These are phyloP conservation scores for Mycosphaerella sp. DNA, from an alignment of 2,329 filamentous ascomycete genomes.

Conservation along the genomic window DNA sequence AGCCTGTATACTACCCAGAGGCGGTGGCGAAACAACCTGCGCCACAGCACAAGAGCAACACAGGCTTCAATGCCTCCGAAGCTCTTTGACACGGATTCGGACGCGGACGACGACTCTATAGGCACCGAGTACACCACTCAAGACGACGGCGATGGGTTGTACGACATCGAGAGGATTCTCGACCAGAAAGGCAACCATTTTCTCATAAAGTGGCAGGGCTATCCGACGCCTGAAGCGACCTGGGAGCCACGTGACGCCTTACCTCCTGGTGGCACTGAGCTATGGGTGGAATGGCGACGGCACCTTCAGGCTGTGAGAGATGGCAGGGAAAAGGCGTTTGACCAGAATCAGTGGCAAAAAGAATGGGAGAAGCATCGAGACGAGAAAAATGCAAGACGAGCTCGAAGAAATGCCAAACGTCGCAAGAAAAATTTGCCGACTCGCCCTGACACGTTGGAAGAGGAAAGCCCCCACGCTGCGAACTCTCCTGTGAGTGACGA, in stretches of 20 bases:
- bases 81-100: slow-evolving; percentile 20
- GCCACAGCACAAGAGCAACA: background rate
- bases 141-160: slow-evolving; percentile 22
- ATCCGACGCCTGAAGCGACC: slow-evolving; percentile 23
- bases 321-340: slow-evolving; percentile 22
- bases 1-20: no score
- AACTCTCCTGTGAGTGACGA: background rate
- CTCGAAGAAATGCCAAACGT: slow-evolving; percentile 27
- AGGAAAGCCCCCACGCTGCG: slow-evolving; percentile 13
- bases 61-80: background rate
- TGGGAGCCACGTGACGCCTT: slow-evolving; percentile 30
- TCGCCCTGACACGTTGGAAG: slow-evolving; percentile 4
- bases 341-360: slow-evolving; percentile 21
- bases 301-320: slow-evolving; percentile 16
- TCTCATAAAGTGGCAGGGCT: slow-evolving; percentile 33
- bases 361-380: slow-evolving; percentile 8
- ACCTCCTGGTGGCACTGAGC: slow-evolving; percentile 1
- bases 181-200: slow-evolving; percentile 20
- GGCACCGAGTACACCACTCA: slow-evolving; percentile 26
- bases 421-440: slow-evolving; percentile 16
- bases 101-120: slow-evolving; percentile 28
- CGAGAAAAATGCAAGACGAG: slow-evolving; percentile 11
- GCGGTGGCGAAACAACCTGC: background rate
- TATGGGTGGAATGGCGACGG: slow-evolving; percentile 23
- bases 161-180: slow-evolving; percentile 31